Base-by-base conservation (phyloP, 2,329 filamentous ascomycete species). In the Hymenoscyphus salicellus region DNA sequence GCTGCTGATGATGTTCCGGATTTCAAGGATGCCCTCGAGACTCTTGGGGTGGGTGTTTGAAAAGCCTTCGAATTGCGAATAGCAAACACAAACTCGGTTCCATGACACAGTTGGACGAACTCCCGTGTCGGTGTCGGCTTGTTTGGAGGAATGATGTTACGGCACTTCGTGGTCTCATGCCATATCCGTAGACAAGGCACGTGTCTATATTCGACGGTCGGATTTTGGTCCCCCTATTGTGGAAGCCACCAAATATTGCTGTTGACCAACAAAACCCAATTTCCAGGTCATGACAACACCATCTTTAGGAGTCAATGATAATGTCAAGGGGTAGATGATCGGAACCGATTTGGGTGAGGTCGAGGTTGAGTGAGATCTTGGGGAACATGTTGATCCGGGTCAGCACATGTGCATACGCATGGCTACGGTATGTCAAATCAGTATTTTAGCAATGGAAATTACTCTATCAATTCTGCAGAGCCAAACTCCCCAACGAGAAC, bases 1-100 rank as follows among this genome's bases (percentile, higher is more conserved):
- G 78, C 80, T 28, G 82, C 85, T 32, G 82, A 84, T 72, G 83
- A 87, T 65, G 68, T 87, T 20, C 78, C 82, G 4, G 80, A 86
- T 70, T 83, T 87, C 68, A 78, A 78, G 61, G 78, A 82, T 30
- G 83, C 75, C 38, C 74, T 82, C 36, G 75, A 72, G 56, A 73
- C 72, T 20, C 17, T 76, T 49, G 66, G 67, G 4, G 66, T 10
- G 16, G 30, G 11, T 52, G 41, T 36, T 26, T 60, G 32, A 57
- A 55, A 52, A 1, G 10, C 8, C 11, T 14, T 52, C 23, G 20
- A 52, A 28, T 4, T 14, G 46, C 11, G 20, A 23, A 16, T 2
- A 49, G 46, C 2, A 26, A 23, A 52, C 46, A 26, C 20, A 14
- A 26, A 52, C 3, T 14, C 7, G 20, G 23, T 14, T 52, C 14